Evolutionary conservation across 2,329 filamentous ascomycete species (phyloP), one percentile per base, ranked within the genome.

Genomic region (Lasiodiplodia hormozganensis): DNA sequence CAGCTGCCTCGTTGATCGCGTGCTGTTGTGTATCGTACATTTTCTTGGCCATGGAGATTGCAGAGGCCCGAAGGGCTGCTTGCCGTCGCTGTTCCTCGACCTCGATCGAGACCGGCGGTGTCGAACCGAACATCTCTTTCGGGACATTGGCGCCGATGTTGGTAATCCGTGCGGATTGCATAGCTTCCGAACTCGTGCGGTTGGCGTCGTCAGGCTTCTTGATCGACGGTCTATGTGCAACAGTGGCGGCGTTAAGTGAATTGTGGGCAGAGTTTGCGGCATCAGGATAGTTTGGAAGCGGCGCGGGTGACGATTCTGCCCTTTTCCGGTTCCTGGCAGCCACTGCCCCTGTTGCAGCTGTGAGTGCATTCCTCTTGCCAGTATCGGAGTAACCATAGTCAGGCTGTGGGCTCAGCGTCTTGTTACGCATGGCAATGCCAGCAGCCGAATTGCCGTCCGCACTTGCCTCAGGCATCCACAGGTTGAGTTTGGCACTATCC

Each of bases 31-130:
- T 83, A 12, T 84, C 87, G 76, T 94, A 97, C 89, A 97, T 95
- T 73, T 91, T 88, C 79, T 90, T 92, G 7, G 94, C 94, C 93
- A 97, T 97, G 12, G 92, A 92, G 3, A 97, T 84, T 2, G 94
- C 93, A 23, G 93, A 95, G 36, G 93, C 92, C 71, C 90, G 91
- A 2, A 97, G 83, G 4, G 89, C 88, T 72, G 93, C 91, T 54
- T 90, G 87, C 69, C 87, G 88, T 70, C 87, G 89, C 77, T 89
- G 87, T 74, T 97, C 93, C 51, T 96, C 90, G 0, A 89, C 81
- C 74, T 96, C 92, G 2, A 87, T 82, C 31, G 88, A 85, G 3
- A 96, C 88, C 0, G 90, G 90, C 4, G 94, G 93, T 40, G 88
- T 82, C 1, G 92, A 90, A 0, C 91, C 93, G 76, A 91, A 97